Conservation (phyloP, 164 flowering plant species). For the Liquidambar formosana region DNA sequence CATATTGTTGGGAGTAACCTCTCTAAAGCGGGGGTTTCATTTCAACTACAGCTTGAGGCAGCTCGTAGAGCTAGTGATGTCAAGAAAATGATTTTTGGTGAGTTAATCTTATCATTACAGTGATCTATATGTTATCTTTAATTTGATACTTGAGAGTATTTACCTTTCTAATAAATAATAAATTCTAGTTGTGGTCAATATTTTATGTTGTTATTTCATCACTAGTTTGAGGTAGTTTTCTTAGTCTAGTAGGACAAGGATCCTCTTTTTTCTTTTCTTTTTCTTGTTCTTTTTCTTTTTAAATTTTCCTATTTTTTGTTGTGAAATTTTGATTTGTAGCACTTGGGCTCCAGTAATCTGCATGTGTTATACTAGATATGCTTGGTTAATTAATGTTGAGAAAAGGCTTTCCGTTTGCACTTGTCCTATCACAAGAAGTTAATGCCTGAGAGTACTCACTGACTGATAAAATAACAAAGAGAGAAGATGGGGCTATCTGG, state of each 20-base stretch:
- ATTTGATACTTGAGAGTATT: background rate
- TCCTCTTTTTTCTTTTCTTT: no score
- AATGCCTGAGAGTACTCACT: no score
- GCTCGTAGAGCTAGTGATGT: conserved; percentile 90
- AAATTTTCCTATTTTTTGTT: no score
- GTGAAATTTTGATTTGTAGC: background rate
- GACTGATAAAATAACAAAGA: no score
- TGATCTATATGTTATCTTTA: background rate
- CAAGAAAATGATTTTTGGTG: conserved; percentile 82
- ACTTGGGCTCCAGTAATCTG: no score
- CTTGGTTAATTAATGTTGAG: no score
- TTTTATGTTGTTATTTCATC: background rate
- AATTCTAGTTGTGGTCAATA: background rate
- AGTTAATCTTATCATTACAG: conserved; percentile 25
- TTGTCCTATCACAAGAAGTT: no score
- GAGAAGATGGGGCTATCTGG: no score
- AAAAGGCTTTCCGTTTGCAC: no score
- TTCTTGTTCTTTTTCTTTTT: no score
- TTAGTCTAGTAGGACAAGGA: background rate
- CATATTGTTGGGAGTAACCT: conserved; percentile 28
- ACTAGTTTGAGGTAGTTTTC: background rate
- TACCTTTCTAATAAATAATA: background rate
- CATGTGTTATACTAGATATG: no score
- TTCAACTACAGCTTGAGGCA: conserved; percentile 90
- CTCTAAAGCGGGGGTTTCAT: conserved; percentile 53